Base-by-base conservation (phyloP, 23 red algal species). In the Rhodosorus marinus region DNA sequence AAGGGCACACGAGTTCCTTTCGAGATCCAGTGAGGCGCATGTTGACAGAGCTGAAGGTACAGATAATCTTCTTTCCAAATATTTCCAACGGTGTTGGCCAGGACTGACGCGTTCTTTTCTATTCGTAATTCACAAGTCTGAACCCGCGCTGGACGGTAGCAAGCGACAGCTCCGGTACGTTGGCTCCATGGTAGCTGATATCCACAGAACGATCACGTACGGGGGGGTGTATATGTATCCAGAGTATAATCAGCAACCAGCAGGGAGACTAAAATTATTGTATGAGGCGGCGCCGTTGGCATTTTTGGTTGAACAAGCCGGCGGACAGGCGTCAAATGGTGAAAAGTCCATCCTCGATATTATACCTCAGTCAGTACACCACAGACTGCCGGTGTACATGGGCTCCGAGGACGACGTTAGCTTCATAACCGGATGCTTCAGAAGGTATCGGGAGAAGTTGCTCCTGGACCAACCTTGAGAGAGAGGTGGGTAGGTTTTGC, bases 221-320 rank as follows among this genome's bases (percentile, higher is more conserved):
- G 88, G 88, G 6, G 88, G 88, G 23, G 76, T 93, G 31, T 77
- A 83, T 45, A 77, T 93, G 74, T 93, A 93, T 30, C 79, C 79
- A 11, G 61, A 68, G 2, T 69, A 79, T 36, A 54, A 50, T 19
- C 69, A 75, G 23, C 61, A 40, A 7, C 78, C 78, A 8, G 72
- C 67, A 24, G 78, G 88, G n/a, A 66, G 72, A 2, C 64, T 95
- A 55, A 83, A 84, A 43, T 59, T 95, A 0, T 47, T 95, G 36
- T 95, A 95, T 42, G 88, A 95, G 55, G 88, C 88, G 7, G 72
- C 68, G 0, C 88, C 88, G 8, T 69, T 95, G 43, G 88, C 88
- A 29, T 95, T 80, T 52, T 45, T 95, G 26, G 74, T 66, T 5
- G 75, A 75, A 28, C 88, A 95, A 54, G 88, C 88, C 11, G 71